phyloP scores from a whole-genome alignment of 2,329 filamentous ascomycete species.

The Fonsecaea multimorphosa region DNA sequence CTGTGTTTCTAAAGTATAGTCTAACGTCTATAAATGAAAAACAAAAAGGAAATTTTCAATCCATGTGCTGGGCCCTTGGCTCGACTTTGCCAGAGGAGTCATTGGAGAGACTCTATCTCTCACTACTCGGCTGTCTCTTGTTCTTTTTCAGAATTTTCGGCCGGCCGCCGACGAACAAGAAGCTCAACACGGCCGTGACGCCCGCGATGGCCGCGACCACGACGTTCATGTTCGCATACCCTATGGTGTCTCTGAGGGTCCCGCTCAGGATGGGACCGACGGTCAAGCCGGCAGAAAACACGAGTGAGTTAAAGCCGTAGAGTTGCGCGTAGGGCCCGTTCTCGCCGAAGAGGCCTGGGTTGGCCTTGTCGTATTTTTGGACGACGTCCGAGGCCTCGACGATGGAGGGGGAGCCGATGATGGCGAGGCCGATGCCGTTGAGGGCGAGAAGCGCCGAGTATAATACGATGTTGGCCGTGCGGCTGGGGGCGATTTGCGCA shows the following conservation, averaged over 20 bases:
- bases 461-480: conserved; percentile 46
- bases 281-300: conserved; percentile 65
- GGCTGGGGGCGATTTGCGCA: conserved; percentile 43
- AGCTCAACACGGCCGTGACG: conserved; percentile 35
- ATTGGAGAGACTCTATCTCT: conserved; percentile 17
- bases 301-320: conserved; percentile 69
- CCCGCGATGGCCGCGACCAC: conserved; percentile 34
- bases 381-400: conserved; percentile 64
- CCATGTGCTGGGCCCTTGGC: neutral
- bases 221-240: conserved; percentile 39
- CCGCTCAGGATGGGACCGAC: conserved; percentile 59
- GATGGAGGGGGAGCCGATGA: conserved; percentile 61
- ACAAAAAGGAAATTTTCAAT: neutral
- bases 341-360: conserved; percentile 61
- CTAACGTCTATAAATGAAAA: neutral
- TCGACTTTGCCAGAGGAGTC: neutral
- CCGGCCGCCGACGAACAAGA: conserved; percentile 35
- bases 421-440: conserved; percentile 59
- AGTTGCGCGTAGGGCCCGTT: conserved; percentile 69
- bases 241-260: conserved; percentile 32
- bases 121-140: neutral
- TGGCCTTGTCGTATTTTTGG: conserved; percentile 62
- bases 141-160: conserved; percentile 22
- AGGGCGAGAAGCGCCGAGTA: conserved; percentile 55
- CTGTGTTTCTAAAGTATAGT: neutral